These are phyloP conservation scores for Gaeumannomyces sp. DNA, from an alignment of 2,329 filamentous ascomycete genomes.

Conservation along the genomic window DNA sequence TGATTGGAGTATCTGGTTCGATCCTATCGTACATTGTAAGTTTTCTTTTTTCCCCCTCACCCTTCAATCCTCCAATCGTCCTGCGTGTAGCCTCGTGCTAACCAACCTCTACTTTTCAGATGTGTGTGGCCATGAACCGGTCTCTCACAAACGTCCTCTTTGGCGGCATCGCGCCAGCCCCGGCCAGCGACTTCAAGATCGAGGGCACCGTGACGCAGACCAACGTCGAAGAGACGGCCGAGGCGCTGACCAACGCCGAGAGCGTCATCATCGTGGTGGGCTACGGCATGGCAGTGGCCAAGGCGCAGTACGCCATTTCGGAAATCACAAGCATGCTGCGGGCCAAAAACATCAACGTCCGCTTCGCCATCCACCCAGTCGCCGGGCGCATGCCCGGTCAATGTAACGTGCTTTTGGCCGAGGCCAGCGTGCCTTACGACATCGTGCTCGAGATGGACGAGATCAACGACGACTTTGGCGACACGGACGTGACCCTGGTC, in stretches of 20 bases:
- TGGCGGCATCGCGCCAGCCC: constrained; percentile 65
- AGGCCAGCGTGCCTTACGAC: constrained; percentile 83
- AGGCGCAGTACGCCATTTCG: constrained; percentile 84
- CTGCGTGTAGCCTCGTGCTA: not conserved
- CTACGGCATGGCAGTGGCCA: constrained; percentile 91
- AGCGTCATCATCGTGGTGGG: constrained; percentile 86
- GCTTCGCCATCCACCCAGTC: constrained; percentile 86
- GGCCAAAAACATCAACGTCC: constrained; percentile 70
- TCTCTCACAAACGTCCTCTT: constrained; percentile 86
- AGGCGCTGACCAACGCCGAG: constrained; percentile 68
- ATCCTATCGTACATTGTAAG: constrained; percentile 71
- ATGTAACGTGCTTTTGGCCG: constrained; percentile 84
- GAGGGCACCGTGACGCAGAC: constrained; percentile 75
- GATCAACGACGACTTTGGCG: constrained; percentile 85
- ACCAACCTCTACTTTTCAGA: constrained; percentile 20
- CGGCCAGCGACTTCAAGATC: constrained; percentile 62
- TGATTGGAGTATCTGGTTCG: constrained; percentile 84
- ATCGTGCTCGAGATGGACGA: constrained; percentile 95
- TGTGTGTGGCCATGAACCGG: constrained; percentile 87
- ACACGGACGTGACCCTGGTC: constrained; percentile 80
- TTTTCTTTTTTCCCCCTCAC: not conserved
- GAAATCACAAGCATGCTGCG: constrained; percentile 72
- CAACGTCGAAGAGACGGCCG: constrained; percentile 72
- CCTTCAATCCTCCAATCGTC: not conserved
- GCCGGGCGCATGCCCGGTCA: constrained; percentile 90